These are phyloP conservation scores for Begonia peltatifolia DNA, from an alignment of 306 rosid species.

Conservation along the genomic window DNA sequence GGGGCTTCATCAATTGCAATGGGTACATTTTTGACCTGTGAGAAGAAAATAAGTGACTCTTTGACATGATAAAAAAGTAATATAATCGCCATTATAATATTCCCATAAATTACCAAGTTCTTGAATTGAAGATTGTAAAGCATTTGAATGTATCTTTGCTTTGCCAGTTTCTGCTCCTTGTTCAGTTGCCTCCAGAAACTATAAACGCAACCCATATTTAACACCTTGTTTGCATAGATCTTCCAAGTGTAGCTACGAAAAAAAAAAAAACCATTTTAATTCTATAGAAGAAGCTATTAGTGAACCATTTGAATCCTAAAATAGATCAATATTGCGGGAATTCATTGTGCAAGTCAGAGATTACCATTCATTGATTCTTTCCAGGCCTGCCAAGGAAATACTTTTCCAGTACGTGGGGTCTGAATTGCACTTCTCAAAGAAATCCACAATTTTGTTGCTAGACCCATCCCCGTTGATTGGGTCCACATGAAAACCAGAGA, in stretches of 20 bases:
- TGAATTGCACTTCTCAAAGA: constrained; percentile 64
- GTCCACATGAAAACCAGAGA: constrained; percentile 83
- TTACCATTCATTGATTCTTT: constrained; percentile 83
- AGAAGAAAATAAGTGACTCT: neutral
- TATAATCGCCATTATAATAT: too few species aligned
- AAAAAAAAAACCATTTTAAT: constrained; percentile 5
- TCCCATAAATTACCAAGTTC: constrained; percentile 36
- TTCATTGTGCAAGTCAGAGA: neutral
- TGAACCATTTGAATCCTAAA: neutral
- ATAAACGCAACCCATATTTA: constrained; percentile 67
- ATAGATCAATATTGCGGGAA: neutral
- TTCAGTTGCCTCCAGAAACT: constrained; percentile 65
- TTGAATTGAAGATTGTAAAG: constrained; percentile 58
- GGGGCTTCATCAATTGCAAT: constrained; percentile 38
- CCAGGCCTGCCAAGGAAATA: constrained; percentile 44
- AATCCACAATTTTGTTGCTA: constrained; percentile 55
- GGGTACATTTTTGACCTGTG: constrained; percentile 56
- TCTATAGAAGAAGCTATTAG: neutral
- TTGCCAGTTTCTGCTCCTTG: constrained; percentile 72
- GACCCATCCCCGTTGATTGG: constrained; percentile 65
- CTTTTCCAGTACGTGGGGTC: constrained; percentile 43
- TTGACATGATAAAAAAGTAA: too few species aligned
- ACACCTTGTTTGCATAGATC: constrained; percentile 72
- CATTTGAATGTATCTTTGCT: constrained; percentile 77
- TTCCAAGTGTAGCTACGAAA: constrained; percentile 74